Evolutionary conservation across 768 basidiomycete genomes (phyloP).

Genomic region (Solioccasus polychromus): DNA sequence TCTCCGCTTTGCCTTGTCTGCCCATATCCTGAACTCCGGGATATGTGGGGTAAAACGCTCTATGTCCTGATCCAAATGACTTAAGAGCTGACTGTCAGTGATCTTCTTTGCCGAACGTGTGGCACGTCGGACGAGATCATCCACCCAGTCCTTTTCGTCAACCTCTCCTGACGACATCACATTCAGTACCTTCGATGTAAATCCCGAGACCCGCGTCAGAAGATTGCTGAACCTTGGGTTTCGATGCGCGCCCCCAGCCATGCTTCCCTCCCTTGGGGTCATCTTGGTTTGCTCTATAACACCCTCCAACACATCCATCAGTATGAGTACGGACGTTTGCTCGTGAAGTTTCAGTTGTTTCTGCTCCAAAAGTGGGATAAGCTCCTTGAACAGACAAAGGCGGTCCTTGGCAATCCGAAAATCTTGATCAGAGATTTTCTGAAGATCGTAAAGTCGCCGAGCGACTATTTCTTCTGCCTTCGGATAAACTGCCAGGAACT

Average conservation of each 20-base stretch:
- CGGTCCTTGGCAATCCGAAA: conserved; percentile 16
- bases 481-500: conserved; percentile 10
- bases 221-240: neutral
- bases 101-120: neutral
- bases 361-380: neutral
- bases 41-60: neutral
- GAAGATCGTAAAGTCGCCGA: neutral
- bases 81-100: conserved; percentile 17
- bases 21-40: neutral
- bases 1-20: neutral
- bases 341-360: neutral
- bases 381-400: conserved; percentile 8
- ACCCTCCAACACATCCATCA: conserved; percentile 4
- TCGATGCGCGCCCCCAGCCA: too few species aligned
- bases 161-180: neutral
- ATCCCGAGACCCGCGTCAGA: neutral
- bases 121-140: conserved; percentile 5
- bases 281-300: conserved; percentile 4
- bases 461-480: conserved; percentile 3
- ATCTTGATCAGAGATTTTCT: conserved; percentile 6
- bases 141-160: neutral
- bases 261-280: too few species aligned
- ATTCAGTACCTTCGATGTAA: neutral
- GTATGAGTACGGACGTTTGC: neutral
- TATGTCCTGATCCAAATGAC: conserved; percentile 1